Percentiles rank a stretch among this genome's conserved stretches.
Conservation (phyloP, 441 rosid genomes). For the Melastoma candidum region DNA sequence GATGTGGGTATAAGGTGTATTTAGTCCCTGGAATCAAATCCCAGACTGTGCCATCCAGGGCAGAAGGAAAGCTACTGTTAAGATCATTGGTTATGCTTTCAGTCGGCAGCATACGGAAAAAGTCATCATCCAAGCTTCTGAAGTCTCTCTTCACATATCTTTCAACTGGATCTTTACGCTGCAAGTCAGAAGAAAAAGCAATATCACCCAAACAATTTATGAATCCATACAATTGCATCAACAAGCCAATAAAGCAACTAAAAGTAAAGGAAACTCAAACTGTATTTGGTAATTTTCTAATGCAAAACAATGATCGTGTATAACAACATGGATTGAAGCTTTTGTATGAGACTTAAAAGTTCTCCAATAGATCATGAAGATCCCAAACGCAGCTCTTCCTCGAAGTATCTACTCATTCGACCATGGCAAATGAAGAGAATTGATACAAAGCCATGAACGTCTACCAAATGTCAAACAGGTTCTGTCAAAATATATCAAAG, state of each 20-base stretch:
- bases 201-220: constrained; percentile 14
- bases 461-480: no score
- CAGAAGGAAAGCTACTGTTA: constrained; percentile 1
- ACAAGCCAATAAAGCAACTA: background rate
- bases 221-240: background rate
- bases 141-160: constrained; percentile 18
- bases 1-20: constrained; percentile 48
- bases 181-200: constrained; percentile 15
- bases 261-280: background rate
- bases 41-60: constrained; percentile 56
- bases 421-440: no score
- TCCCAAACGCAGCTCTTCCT: background rate
- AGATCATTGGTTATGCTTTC: constrained; percentile 10
- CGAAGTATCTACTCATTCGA: no score
- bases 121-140: constrained; percentile 9
- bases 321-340: background rate
- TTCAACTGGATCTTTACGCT: constrained; percentile 21
- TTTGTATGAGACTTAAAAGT: background rate
- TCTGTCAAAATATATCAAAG: no score
- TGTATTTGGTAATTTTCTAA: no score
- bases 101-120: constrained; percentile 19
- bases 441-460: no score
- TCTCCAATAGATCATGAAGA: background rate
- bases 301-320: background rate
- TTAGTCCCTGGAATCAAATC: constrained; percentile 45